Base-by-base conservation (phyloP, 345 rosid species). In the Citropsis articulata region DNA sequence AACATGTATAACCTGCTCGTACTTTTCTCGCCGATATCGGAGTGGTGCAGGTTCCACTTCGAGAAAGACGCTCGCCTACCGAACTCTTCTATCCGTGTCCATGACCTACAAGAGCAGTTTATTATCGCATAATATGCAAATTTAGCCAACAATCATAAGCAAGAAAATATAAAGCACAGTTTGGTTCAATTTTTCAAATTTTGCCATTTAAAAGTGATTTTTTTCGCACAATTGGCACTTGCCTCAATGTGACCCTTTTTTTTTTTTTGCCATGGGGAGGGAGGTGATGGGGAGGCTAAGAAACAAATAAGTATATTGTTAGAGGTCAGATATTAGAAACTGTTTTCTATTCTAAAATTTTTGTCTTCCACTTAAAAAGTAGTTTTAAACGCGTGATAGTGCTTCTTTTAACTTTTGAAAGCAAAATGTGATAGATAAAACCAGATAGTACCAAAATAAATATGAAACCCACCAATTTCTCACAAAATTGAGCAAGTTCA, bases 11-110 rank as follows among this genome's bases (percentile, higher is more conserved):
- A 69, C n/a, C 69, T 88, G 98, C 84, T 94, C 97, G 76, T 94
- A 83, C 82, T 94, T 96, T 76, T 91, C 98, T 25, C n/a, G 89
- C 92, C 55, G 98, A 87, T 68, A 92, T 75, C 0, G 93, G 89
- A 77, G 87, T 12, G 95, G 91, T n/a, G 86, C 83, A 59, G 98
- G 97, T 77, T 92, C 99, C 57, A 91, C 85, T 42, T 91, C 98
- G 99, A 61, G 93, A 88, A 83, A 94, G 95, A 69, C 99, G 95
- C 99, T 77, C 95, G 85, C 99, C 81, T 98, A 97, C 86, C 97
- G 91, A 62, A 94, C 99, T 81, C 91, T 92, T 87, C 98, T 89
- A 77, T 96, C 99, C 79, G 94, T 88, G 81, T 96, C 98, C 89
- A 87, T 91, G 71, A 96, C 98, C 99, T 96, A 71, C 64, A 77